Evolutionary conservation across 768 basidiomycete species (phyloP).

Genomic region (Galerina marginata): DNA sequence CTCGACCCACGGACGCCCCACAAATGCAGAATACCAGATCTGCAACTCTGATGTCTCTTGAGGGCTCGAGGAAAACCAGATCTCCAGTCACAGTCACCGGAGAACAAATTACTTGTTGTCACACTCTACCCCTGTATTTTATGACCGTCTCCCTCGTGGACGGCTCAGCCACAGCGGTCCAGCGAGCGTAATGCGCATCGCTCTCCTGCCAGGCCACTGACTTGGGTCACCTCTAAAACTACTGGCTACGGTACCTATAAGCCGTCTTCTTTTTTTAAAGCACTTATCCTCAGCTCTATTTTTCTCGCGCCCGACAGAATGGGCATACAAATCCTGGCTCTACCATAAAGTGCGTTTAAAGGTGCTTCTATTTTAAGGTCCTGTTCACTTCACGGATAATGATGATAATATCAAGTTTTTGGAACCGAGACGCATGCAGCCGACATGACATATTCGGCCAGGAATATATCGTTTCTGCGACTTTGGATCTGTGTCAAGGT

Average conservation of each 20-base stretch:
- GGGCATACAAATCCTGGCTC: not conserved
- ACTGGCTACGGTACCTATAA: not conserved
- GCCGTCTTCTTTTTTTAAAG: too few species aligned
- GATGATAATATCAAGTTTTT: slow-evolving; percentile 2
- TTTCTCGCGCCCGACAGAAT: not conserved
- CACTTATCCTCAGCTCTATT: not conserved
- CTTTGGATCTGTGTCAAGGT: not conserved
- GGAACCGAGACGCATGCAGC: slow-evolving; percentile 12
- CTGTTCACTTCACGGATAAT: not conserved
- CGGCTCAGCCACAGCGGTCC: too few species aligned
- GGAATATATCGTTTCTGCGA: not conserved
- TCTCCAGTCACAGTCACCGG: not conserved
- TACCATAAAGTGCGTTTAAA: slow-evolving; percentile 1
- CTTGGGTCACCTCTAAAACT: not conserved
- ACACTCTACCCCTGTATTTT: too few species aligned
- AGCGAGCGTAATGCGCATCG: too few species aligned
- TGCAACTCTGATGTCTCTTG: slow-evolving; percentile 2
- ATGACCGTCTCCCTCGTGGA: too few species aligned
- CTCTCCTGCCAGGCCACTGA: too few species aligned
- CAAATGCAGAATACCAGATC: slow-evolving; percentile 5
- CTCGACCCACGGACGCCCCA: slow-evolving; percentile 15
- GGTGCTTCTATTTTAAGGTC: slow-evolving; percentile 1
- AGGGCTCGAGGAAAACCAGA: not conserved
- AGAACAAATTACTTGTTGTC: too few species aligned
- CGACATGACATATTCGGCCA: not conserved